phyloP scores from a whole-genome alignment of 1,139 yeast species.

The Kodamaea alishanica region DNA sequence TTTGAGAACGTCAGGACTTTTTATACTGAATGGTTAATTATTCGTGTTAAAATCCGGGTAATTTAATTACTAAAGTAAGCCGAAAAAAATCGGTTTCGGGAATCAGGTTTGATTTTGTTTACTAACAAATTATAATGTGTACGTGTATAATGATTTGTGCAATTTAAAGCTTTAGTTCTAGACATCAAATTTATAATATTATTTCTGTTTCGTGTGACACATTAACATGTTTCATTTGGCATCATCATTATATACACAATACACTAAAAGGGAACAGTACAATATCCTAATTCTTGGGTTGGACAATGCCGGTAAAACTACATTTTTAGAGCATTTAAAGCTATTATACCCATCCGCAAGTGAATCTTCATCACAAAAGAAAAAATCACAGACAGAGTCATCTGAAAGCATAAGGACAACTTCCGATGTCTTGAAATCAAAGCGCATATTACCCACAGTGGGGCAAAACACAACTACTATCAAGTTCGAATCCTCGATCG shows the following conservation, averaged over 20 bases:
- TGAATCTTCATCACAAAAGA: constrained; percentile 18
- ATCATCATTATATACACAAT: constrained; percentile 45
- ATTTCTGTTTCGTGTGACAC: no score
- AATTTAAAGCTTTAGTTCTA: no score
- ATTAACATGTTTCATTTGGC: constrained; percentile 43
- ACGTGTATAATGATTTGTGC: no score
- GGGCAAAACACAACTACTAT: constrained; percentile 48
- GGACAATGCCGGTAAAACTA: constrained; percentile 95
- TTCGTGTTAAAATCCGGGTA: no score
- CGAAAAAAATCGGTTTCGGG: no score
- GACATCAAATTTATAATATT: no score
- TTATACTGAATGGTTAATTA: no score
- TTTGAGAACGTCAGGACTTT: no score
- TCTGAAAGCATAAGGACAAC: constrained; percentile 12
- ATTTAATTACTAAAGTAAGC: no score
- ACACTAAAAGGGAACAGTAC: constrained; percentile 47
- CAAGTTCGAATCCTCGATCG: constrained; percentile 30
- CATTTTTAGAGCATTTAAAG: constrained; percentile 54
- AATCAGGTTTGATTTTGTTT: no score
- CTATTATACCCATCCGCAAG: constrained; percentile 34
- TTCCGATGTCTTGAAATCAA: constrained; percentile 45
- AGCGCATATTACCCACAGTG: constrained; percentile 49
- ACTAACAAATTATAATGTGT: no score
- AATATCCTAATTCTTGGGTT: constrained; percentile 77
- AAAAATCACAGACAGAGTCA: constrained; percentile 13